These are phyloP conservation scores for Cyanidioschyzon merolae DNA, from an alignment of 23 red algal genomes.

Conservation along the genomic window DNA sequence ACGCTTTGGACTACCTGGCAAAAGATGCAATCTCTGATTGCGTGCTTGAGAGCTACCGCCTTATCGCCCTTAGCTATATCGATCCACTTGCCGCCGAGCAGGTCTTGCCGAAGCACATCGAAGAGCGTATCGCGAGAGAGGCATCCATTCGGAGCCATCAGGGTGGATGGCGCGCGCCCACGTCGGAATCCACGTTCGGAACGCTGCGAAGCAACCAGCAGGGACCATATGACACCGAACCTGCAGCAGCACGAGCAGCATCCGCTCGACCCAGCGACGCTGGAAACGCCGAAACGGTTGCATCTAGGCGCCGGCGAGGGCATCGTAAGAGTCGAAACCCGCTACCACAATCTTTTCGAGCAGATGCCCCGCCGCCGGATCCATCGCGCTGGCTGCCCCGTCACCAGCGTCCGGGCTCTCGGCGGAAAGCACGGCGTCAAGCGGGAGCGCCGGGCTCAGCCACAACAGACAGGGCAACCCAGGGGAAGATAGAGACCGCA, in stretches of 20 bases:
- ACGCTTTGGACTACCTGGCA: not conserved
- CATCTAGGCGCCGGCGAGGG: not conserved
- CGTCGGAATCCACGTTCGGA: no score
- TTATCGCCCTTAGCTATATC: not conserved
- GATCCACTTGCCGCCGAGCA: not conserved
- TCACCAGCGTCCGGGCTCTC: not conserved
- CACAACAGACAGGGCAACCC: not conserved
- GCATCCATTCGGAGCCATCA: not conserved
- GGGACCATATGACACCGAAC: no score
- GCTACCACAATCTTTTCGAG: not conserved
- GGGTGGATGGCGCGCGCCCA: no score
- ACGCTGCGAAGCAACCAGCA: no score
- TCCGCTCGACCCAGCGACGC: no score
- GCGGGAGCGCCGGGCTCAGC: not conserved
- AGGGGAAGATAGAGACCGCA: not conserved
- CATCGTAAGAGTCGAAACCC: slow-evolving; percentile 4
- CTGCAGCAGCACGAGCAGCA: no score
- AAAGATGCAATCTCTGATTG: not conserved
- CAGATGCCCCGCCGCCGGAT: slow-evolving; percentile 4
- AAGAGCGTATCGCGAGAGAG: not conserved
- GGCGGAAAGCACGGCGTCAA: not conserved
- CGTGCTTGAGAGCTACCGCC: not conserved
- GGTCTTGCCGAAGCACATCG: not conserved
- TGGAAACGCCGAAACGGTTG: no score
- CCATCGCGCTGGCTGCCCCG: not conserved